phyloP scores from a whole-genome alignment of 176 grass and related monocot genomes.

The Hsuehochloa calcarea region DNA sequence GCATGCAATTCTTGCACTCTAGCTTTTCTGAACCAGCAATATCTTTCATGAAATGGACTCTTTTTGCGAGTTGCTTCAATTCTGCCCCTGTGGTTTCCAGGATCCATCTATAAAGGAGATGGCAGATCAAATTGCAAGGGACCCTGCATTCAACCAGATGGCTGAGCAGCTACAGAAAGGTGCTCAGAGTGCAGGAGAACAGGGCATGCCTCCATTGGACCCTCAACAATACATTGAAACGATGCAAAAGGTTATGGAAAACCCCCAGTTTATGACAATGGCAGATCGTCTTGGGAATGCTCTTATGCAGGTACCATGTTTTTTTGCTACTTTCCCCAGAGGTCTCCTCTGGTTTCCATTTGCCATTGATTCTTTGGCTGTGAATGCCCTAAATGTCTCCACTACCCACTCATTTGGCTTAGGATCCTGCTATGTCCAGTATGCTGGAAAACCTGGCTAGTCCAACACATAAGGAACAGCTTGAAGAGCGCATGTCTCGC shows the following conservation, averaged over 20 bases:
- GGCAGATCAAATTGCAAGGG: constrained; percentile 85
- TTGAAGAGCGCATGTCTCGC: constrained; percentile 81
- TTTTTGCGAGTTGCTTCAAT: not conserved
- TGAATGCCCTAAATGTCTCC: not conserved
- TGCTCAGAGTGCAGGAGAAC: constrained; percentile 62
- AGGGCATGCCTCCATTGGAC: constrained; percentile 64
- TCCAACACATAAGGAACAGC: constrained; percentile 78
- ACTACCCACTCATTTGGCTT: constrained; percentile 16
- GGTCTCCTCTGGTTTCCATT: not conserved
- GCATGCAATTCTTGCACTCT: not conserved
- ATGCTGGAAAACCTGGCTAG: constrained; percentile 77
- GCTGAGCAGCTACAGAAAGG: constrained; percentile 80
- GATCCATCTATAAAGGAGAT: constrained; percentile 96
- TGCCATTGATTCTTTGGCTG: not conserved
- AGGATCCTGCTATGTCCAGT: constrained; percentile 87
- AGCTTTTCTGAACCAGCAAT: constrained; percentile 18
- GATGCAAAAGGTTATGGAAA: constrained; percentile 96
- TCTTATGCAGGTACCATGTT: constrained; percentile 75
- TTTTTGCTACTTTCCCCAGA: not conserved
- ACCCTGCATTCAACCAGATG: constrained; percentile 87
- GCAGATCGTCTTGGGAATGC: constrained; percentile 79
- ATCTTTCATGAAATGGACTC: not conserved
- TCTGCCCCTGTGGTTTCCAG: constrained; percentile 41
- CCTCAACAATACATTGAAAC: constrained; percentile 83
- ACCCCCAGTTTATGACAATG: constrained; percentile 87